phyloP scores from a whole-genome alignment of 768 basidiomycete genomes.

The Gyrodon lividus region DNA sequence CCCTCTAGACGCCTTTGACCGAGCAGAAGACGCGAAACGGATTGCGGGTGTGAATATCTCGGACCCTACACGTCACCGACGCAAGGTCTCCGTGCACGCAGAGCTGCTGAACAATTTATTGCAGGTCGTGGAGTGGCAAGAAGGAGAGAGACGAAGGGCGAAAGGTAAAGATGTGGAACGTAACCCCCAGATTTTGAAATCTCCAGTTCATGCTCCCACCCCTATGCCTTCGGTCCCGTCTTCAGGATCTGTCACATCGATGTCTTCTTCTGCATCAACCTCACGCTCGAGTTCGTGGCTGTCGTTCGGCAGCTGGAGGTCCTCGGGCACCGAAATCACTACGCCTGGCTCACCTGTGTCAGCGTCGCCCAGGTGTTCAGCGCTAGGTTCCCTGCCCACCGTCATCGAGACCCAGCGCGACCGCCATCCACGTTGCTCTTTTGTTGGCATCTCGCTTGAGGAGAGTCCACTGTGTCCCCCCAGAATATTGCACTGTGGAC shows the following conservation, averaged over 20 bases:
- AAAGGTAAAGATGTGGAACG: slow-evolving; percentile 44
- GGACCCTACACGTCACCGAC: slow-evolving; percentile 12
- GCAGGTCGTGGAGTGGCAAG: slow-evolving; percentile 41
- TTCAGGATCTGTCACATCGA: slow-evolving; percentile 18
- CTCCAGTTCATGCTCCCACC: slow-evolving; percentile 11
- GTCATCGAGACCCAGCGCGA: slow-evolving; percentile 32
- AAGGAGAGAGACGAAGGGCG: slow-evolving; percentile 36
- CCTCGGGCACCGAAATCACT: slow-evolving; percentile 35
- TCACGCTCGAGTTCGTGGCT: slow-evolving; percentile 43
- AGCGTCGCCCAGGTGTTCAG: slow-evolving; percentile 27
- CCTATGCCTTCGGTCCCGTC: slow-evolving; percentile 22
- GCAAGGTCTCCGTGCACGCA: slow-evolving; percentile 21
- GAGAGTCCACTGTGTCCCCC: slow-evolving; percentile 36
- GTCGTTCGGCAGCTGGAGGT: slow-evolving; percentile 42
- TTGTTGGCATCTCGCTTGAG: slow-evolving; percentile 34
- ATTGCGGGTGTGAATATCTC: slow-evolving; percentile 22
- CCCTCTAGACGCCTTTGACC: slow-evolving; percentile 37
- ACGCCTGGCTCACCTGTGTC: slow-evolving; percentile 34
- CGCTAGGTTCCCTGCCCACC: slow-evolving; percentile 30
- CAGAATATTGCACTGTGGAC: background rate
- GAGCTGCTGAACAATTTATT: slow-evolving; percentile 47
- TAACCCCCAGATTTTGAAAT: slow-evolving; percentile 10
- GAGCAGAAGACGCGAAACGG: slow-evolving; percentile 31
- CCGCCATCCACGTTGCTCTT: slow-evolving; percentile 35
- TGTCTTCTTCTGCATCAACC: slow-evolving; percentile 29